Conservation (phyloP, 495 filamentous ascomycete species). For the Hyaloscypha hepaticicola region DNA sequence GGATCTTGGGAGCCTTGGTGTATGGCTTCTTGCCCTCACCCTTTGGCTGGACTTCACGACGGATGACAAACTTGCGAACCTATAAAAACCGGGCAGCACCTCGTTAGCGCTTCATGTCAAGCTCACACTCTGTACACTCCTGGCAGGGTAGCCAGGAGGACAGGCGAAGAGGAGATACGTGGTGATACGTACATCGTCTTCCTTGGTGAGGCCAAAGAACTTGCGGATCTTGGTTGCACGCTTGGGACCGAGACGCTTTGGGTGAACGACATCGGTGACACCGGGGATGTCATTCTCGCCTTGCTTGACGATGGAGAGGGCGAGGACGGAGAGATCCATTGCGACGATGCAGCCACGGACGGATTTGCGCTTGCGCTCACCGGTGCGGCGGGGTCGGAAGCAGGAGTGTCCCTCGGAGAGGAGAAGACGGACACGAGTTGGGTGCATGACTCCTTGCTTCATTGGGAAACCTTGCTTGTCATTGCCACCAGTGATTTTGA, state of each 20-base stretch:
- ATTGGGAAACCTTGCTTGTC: slow-evolving; percentile 99
- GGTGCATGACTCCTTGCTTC: slow-evolving; percentile 99
- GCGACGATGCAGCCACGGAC: slow-evolving; percentile 98
- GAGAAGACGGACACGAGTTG: slow-evolving; percentile 94
- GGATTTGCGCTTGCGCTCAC: slow-evolving; percentile 98
- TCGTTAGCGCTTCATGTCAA: slow-evolving; percentile 17
- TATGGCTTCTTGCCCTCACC: slow-evolving; percentile 93
- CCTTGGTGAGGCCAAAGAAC: slow-evolving; percentile 99
- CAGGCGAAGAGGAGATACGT: slow-evolving; percentile 57
- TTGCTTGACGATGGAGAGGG: slow-evolving; percentile 94
- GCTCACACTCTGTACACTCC: slow-evolving; percentile 34
- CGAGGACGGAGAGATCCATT: slow-evolving; percentile 89
- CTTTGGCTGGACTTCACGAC: slow-evolving; percentile 94
- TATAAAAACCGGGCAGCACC: slow-evolving; percentile 40
- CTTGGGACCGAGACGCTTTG: slow-evolving; percentile 98
- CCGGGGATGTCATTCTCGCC: slow-evolving; percentile 91
- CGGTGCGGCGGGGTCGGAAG: slow-evolving; percentile 95
- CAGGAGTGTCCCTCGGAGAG: slow-evolving; percentile 92
- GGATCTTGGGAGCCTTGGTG: slow-evolving; percentile 99
- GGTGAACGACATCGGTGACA: slow-evolving; percentile 92
- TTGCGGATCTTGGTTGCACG: slow-evolving; percentile 97
- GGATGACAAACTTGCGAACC: slow-evolving; percentile 98
- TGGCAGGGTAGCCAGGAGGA: slow-evolving; percentile 30
- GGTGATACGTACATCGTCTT: slow-evolving; percentile 88
- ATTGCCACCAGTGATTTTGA: slow-evolving; percentile 98